Percentiles rank a stretch among this genome's conserved stretches.
phyloP scores from a whole-genome alignment of 208 protist species.

The Tritrichomonas musculus region DNA sequence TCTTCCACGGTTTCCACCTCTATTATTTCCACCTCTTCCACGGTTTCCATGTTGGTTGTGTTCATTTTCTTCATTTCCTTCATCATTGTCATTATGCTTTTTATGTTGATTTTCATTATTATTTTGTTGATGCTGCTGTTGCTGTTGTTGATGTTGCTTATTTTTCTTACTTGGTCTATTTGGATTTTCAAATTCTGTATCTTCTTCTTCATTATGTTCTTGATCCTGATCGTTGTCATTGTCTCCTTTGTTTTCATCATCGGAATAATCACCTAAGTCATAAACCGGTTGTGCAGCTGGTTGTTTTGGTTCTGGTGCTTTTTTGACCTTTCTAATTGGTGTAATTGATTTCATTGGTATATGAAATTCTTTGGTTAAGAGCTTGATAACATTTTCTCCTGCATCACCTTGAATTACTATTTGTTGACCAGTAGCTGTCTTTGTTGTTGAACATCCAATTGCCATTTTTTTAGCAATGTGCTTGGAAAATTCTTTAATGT shows the following conservation, averaged over 20 bases:
- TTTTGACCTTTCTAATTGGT: not conserved
- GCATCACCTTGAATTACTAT: slow-evolving; percentile 10
- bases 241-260: not conserved
- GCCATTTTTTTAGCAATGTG: not conserved
- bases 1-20: too few species aligned
- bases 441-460: not conserved
- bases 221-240: not conserved
- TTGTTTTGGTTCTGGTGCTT: slow-evolving; percentile 12
- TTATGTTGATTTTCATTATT: too few species aligned
- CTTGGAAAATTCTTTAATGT: not conserved
- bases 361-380: not conserved
- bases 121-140: too few species aligned
- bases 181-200: not conserved
- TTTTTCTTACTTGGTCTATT: too few species aligned
- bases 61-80: too few species aligned
- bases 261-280: not conserved
- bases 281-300: not conserved
- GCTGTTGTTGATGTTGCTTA: too few species aligned
- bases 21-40: too few species aligned
- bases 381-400: not conserved
- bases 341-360: not conserved
- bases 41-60: too few species aligned
- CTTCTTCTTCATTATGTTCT: not conserved
- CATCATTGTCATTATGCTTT: too few species aligned
- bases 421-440: not conserved